Base-by-base conservation (phyloP, 129 eudicot species). In the Smallanthus sonchifolius region DNA sequence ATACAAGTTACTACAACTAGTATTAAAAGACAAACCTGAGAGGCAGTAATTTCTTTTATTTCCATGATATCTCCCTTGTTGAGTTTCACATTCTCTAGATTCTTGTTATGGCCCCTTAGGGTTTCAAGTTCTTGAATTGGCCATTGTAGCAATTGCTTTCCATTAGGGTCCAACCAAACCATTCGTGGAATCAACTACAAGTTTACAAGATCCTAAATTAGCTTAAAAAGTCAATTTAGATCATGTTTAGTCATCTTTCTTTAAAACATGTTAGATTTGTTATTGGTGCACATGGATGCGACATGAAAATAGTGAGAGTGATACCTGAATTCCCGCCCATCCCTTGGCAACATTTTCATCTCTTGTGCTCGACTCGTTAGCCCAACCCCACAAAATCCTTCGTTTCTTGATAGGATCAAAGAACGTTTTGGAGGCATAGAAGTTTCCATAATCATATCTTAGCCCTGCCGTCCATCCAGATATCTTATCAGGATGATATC, bases 311-410 rank as follows among this genome's bases (percentile, higher is more conserved):
- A 19, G 15, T 62, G 7, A 54, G 44, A 37, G 7, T 6, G 6
- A 69, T 76, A 90, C 97, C 86, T 85, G 91, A 63, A 89, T 81
- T 61, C 97, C 97, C 0, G 97, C 86, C 97, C 97, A 92, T 43
- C 97, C 97, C 24, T 89, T 89, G 15, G 47, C 30, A 13, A 82
- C 72, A 73, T 85, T 81, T 37, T 83, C 79, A 0, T 36, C 40
- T 1, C 59, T 19, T 14, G 83, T 16, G 61, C 82, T 82, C 0
- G 96, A 87, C 65, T 92, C 97, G 62, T 87, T 87, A 7, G 79
- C 83, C 96, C 97, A 89, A 66, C 84, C 89, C 96, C 93, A 89
- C 79, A 87, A 70, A 28, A 92, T 75, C 84, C 96, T 82, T 39
- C 96, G 78, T 17, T 67, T 80, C 85, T 89, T 87, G 13, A 49